A percentile compares a stretch with the other conserved stretches of the same genome.
Evolutionary conservation across 768 basidiomycete genomes (phyloP).

Genomic region (Suillus clintonianus): DNA sequence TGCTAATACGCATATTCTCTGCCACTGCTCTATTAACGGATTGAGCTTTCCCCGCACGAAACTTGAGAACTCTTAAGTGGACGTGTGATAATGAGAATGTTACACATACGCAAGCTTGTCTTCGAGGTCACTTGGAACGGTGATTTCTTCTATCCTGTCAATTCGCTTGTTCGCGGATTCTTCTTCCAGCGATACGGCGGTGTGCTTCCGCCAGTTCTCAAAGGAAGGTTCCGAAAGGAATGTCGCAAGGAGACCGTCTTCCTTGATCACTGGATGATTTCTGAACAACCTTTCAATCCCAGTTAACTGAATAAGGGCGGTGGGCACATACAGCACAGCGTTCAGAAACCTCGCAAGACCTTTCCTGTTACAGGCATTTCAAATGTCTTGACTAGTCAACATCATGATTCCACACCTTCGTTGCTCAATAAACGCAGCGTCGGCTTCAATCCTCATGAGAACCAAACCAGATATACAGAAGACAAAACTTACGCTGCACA

Average conservation of each 20-base stretch:
- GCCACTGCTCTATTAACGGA: conserved; percentile 87
- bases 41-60: conserved; percentile 75
- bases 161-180: conserved; percentile 81
- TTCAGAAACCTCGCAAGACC: conserved; percentile 80
- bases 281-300: conserved; percentile 36
- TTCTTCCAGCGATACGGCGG: conserved; percentile 78
- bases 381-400: conserved; percentile 2
- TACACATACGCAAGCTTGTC: conserved; percentile 75
- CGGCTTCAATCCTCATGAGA: conserved; percentile 48
- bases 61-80: conserved; percentile 40
- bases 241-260: conserved; percentile 78
- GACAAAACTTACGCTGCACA: conserved; percentile 68
- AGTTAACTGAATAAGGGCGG: neutral
- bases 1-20: conserved; percentile 81
- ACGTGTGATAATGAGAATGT: conserved; percentile 1
- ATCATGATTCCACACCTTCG: conserved; percentile 54
- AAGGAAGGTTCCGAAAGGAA: conserved; percentile 86
- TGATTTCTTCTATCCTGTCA: conserved; percentile 85
- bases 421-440: conserved; percentile 90
- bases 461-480: conserved; percentile 2
- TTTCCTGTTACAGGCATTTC: conserved; percentile 48
- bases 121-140: conserved; percentile 89
- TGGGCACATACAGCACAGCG: conserved; percentile 65
- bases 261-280: conserved; percentile 90
- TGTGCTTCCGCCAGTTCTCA: conserved; percentile 85